Conservation (phyloP, 352 stramenopile species). For the Globisporangium cederbergense region DNA sequence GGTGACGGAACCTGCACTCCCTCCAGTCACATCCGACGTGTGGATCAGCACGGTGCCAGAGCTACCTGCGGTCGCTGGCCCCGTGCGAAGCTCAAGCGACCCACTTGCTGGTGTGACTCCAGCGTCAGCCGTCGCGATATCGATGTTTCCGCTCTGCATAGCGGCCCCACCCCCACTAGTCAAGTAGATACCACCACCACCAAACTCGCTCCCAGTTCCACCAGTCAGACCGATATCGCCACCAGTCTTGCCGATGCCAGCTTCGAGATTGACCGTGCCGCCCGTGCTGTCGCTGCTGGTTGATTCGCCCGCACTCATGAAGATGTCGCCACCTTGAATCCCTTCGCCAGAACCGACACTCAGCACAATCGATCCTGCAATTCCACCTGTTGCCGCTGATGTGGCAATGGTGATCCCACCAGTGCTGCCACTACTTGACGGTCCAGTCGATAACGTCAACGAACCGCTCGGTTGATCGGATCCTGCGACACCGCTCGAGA, state of each 20-base stretch:
- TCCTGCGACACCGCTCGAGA: constrained; percentile 21
- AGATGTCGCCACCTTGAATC: constrained; percentile 8
- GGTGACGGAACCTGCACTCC: constrained; percentile 21
- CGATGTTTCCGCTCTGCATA: constrained; percentile 23
- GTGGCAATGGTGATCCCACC: constrained; percentile 11
- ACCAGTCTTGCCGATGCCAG: constrained; percentile 13
- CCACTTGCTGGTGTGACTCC: constrained; percentile 19
- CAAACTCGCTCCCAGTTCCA: constrained; percentile 10
- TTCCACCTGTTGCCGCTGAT: constrained; percentile 10
- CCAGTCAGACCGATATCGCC: constrained; percentile 15
- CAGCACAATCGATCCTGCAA: constrained; percentile 16
- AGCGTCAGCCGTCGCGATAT: constrained; percentile 20
- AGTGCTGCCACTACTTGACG: constrained; percentile 4
- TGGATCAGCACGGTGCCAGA: constrained; percentile 20
- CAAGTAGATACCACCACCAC: constrained; percentile 25
- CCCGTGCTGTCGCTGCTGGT: constrained; percentile 16
- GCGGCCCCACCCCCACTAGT: constrained; percentile 21
- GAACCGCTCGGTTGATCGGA: constrained; percentile 20
- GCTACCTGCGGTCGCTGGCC: constrained; percentile 16
- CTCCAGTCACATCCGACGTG: constrained; percentile 18
- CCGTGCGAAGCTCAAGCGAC: constrained; percentile 21
- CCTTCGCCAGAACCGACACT: constrained; percentile 13
- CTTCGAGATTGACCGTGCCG: constrained; percentile 10
- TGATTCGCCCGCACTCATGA: constrained; percentile 11
- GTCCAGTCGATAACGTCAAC: constrained; percentile 18